Evolutionary conservation across 305 asterid species (phyloP).

Genomic region (Fraxinus sp.): DNA sequence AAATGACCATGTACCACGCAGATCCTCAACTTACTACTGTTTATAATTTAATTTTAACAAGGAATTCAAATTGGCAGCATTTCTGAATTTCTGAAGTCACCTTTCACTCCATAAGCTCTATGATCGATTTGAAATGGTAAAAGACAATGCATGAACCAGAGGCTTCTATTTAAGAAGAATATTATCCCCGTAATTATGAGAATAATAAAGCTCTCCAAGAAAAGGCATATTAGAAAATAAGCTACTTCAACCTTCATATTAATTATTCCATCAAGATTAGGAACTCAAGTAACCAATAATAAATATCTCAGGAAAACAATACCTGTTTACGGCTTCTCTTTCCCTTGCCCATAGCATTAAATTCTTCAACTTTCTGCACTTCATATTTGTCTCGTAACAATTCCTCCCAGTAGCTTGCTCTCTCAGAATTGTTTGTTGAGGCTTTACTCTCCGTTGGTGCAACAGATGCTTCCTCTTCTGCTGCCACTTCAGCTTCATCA

Average conservation of each 20-base stretch:
- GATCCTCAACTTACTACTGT: background rate
- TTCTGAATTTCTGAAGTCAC: background rate
- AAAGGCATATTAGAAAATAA: background rate
- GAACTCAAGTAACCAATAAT: slow-evolving; percentile 14
- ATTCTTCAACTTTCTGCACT: slow-evolving; percentile 80
- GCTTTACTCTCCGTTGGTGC: slow-evolving; percentile 55
- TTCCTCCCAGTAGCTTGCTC: slow-evolving; percentile 83
- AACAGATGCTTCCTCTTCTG: slow-evolving; percentile 66
- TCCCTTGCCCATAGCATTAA: slow-evolving; percentile 92
- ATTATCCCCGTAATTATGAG: background rate
- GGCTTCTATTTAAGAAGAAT: background rate
- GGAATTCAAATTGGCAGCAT: slow-evolving; percentile 1
- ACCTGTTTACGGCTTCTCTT: slow-evolving; percentile 96
- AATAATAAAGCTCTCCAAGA: background rate
- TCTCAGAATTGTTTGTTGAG: slow-evolving; percentile 64
- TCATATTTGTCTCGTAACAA: slow-evolving; percentile 78
- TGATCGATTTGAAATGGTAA: background rate
- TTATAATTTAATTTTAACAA: background rate
- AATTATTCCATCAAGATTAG: slow-evolving; percentile 4
- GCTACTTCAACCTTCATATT: background rate
- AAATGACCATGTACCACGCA: background rate
- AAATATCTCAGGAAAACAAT: slow-evolving; percentile 5
- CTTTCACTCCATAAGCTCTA: background rate
- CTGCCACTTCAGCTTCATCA: slow-evolving; percentile 68
- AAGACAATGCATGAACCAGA: background rate